Evolutionary conservation across 2,329 filamentous ascomycete genomes (phyloP).

Genomic region (Trematosphaeria pertusa): DNA sequence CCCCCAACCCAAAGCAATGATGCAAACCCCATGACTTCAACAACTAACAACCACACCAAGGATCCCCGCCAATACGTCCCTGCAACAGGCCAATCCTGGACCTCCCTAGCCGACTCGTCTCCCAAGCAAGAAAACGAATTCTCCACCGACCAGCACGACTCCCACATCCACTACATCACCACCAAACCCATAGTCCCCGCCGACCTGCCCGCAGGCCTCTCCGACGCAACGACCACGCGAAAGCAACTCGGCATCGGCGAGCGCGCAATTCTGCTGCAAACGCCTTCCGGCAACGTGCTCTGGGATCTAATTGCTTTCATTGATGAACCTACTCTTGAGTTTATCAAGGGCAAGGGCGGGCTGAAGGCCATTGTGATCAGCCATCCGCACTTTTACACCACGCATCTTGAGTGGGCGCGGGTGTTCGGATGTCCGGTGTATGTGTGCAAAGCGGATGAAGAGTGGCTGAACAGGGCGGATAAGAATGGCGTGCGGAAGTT

Average conservation of each 20-base stretch:
- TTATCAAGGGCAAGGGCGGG: constrained; percentile 68
- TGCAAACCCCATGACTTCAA: constrained; percentile 4
- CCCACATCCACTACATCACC: constrained; percentile 53
- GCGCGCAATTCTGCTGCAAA: constrained; percentile 72
- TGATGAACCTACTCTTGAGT: constrained; percentile 67
- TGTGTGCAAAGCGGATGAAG: constrained; percentile 67
- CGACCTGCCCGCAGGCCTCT: constrained; percentile 26
- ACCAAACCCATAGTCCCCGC: constrained; percentile 43
- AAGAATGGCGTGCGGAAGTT: constrained; percentile 52
- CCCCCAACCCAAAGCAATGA: background rate
- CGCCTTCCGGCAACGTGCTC: constrained; percentile 72
- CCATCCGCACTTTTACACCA: constrained; percentile 84
- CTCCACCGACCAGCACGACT: constrained; percentile 55
- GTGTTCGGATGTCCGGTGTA: constrained; percentile 75
- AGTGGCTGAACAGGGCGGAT: constrained; percentile 66
- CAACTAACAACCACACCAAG: constrained; percentile 37
- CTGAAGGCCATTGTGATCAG: constrained; percentile 75
- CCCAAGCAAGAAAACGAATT: constrained; percentile 62
- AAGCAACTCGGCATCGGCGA: constrained; percentile 75
- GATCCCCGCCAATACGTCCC: constrained; percentile 74
- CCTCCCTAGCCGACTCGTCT: constrained; percentile 59
- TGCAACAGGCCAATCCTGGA: constrained; percentile 69
- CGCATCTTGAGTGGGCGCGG: constrained; percentile 75
- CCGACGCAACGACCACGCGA: constrained; percentile 46
- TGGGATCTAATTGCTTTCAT: constrained; percentile 81